Conservation (phyloP, 805 yeast species). For the Sugiyamaella smithiae region DNA sequence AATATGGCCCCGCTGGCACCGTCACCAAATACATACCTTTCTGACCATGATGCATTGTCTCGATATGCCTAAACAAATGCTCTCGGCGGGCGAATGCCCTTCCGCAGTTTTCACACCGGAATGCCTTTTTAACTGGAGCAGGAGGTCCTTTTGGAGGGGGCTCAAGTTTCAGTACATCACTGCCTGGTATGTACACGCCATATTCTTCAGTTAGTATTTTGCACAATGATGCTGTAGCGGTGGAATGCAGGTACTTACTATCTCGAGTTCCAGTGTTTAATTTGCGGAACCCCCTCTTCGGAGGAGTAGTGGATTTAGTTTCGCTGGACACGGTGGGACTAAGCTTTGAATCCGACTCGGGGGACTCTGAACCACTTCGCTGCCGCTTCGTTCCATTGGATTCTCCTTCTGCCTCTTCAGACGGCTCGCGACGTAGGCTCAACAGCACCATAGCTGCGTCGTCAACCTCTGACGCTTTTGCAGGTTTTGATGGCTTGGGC, state of each 20-base stretch:
- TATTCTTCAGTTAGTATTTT: background rate
- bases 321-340: too few relatives aligned
- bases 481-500: background rate
- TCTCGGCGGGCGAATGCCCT: conserved; percentile 27
- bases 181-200: conserved; percentile 8
- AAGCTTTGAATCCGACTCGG: background rate
- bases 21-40: conserved; percentile 13
- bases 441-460: conserved; percentile 27
- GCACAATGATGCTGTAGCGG: background rate
- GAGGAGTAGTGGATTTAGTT: too few relatives aligned
- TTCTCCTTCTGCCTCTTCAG: background rate
- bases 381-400: too few relatives aligned
- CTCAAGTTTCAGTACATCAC: conserved; percentile 8
- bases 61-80: conserved; percentile 26
- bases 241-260: background rate
- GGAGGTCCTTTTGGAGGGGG: conserved; percentile 5
- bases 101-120: conserved; percentile 23
- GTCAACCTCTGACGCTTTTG: conserved; percentile 23
- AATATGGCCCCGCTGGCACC: too few relatives aligned
- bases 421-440: conserved; percentile 18
- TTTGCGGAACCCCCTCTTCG: background rate
- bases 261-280: background rate
- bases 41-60: conserved; percentile 27
- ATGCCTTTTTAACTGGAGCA: conserved; percentile 20
- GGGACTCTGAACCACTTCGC: background rate